Percentiles rank a stretch among this genome's conserved stretches.
phyloP scores from a whole-genome alignment of 2,329 filamentous ascomycete genomes.

The Cercospora janseana region DNA sequence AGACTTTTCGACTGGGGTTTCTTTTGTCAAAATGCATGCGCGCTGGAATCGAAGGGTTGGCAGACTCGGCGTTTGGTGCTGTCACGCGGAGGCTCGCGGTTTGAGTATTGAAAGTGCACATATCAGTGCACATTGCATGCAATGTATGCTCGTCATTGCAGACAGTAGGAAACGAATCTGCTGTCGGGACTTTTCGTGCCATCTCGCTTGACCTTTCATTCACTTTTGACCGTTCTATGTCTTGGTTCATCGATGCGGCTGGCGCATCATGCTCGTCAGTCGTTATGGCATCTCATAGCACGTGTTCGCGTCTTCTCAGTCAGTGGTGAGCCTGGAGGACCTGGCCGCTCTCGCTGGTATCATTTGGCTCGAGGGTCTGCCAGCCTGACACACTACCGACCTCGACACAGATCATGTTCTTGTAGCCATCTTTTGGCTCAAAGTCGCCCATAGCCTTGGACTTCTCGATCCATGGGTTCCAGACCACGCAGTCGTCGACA shows the following conservation, averaged over 20 bases:
- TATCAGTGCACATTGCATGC: no score
- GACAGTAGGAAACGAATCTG: no score
- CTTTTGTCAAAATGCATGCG: background rate
- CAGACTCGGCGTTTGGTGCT: no score
- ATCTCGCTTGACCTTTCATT: no score
- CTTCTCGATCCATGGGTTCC: constrained; percentile 95
- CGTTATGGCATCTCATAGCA: constrained; percentile 12
- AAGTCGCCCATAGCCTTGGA: constrained; percentile 81
- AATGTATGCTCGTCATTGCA: no score
- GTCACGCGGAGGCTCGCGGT: no score
- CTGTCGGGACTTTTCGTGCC: no score
- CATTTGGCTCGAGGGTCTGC: constrained; percentile 79
- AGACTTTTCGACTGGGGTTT: background rate
- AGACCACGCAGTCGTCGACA: constrained; percentile 83
- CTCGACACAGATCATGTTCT: constrained; percentile 93
- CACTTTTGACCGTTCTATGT: constrained; percentile 1
- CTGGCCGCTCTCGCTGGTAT: constrained; percentile 65
- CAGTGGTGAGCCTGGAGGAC: constrained; percentile 45
- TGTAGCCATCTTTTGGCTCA: constrained; percentile 81
- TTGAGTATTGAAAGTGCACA: no score
- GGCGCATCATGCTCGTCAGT: constrained; percentile 9
- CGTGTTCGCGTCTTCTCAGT: constrained; percentile 9
- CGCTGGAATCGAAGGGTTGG: no score
- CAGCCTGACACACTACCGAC: constrained; percentile 79
- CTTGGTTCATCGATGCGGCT: background rate